phyloP scores from a whole-genome alignment of 139 green algal genomes.

The Dunaliella primolecta region DNA sequence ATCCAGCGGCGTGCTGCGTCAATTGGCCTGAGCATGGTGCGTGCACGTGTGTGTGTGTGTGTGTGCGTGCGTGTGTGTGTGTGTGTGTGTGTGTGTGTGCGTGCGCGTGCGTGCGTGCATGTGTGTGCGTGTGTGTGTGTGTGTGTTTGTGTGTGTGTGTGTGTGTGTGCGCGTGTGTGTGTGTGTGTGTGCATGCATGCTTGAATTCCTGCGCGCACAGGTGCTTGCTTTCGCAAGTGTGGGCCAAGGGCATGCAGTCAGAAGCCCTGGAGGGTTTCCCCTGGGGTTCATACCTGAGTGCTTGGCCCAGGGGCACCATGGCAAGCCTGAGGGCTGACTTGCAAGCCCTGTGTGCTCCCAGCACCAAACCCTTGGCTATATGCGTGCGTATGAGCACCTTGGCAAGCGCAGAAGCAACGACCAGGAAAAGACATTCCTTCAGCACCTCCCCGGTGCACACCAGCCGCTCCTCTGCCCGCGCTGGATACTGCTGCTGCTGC shows the following conservation, averaged over 20 bases:
- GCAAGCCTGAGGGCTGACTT: background rate
- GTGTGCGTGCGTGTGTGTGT: background rate
- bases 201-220: background rate
- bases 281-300: background rate
- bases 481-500: too few species aligned
- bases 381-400: background rate
- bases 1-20: background rate
- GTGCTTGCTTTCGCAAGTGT: background rate
- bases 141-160: background rate
- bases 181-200: background rate
- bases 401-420: background rate
- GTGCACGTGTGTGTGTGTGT: background rate
- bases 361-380: background rate
- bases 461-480: too few species aligned
- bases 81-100: background rate
- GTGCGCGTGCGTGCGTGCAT: background rate
- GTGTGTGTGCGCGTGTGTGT: slow-evolving; percentile 3
- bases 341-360: background rate
- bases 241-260: background rate
- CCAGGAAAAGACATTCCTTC: background rate
- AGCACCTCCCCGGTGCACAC: too few species aligned
- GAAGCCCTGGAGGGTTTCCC: too few species aligned
- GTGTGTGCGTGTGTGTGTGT: background rate
- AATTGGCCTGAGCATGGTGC: too few species aligned
- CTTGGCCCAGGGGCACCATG: background rate